These are phyloP conservation scores for Xylariaceae sp. DNA, from an alignment of 2,329 filamentous ascomycete genomes.

Conservation along the genomic window DNA sequence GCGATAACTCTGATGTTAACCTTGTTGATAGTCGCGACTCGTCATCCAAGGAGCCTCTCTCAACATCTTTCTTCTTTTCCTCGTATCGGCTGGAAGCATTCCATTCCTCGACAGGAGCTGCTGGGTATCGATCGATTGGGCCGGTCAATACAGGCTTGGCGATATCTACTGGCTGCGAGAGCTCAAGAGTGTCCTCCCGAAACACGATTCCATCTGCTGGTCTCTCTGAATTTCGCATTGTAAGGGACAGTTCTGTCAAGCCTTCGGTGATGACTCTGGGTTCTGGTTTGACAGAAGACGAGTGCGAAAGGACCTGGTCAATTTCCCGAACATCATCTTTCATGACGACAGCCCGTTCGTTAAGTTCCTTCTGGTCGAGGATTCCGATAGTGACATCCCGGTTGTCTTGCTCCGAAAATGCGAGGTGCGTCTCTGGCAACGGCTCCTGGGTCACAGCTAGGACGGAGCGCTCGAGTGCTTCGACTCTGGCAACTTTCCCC, in stretches of 20 bases:
- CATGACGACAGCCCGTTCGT: conserved; percentile 40
- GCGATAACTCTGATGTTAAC: conserved; percentile 13
- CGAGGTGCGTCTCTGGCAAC: conserved; percentile 16
- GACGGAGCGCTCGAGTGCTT: conserved; percentile 24
- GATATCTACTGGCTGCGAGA: background rate
- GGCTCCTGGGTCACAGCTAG: conserved; percentile 20
- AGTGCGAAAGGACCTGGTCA: conserved; percentile 18
- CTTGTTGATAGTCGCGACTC: conserved; percentile 10
- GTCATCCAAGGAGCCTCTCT: conserved; percentile 23
- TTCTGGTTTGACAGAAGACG: conserved; percentile 21
- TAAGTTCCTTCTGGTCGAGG: conserved; percentile 35
- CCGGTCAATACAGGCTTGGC: conserved; percentile 13
- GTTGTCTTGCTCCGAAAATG: conserved; percentile 28
- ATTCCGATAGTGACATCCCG: conserved; percentile 27
- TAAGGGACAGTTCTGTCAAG: conserved; percentile 24
- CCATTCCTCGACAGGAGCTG: conserved; percentile 21
- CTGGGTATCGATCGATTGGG: conserved; percentile 11
- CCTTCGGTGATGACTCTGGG: conserved; percentile 23
- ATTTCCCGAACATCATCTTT: conserved; percentile 27
- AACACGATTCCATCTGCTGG: conserved; percentile 26
- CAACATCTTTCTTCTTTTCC: conserved; percentile 39
- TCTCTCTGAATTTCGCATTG: conserved; percentile 27
- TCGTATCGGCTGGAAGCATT: conserved; percentile 39
- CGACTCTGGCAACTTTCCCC: conserved; percentile 35
- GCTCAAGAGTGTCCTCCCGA: conserved; percentile 21